Evolutionary conservation across 768 basidiomycete genomes (phyloP).

Genomic region (Sporobolomyces roseus): DNA sequence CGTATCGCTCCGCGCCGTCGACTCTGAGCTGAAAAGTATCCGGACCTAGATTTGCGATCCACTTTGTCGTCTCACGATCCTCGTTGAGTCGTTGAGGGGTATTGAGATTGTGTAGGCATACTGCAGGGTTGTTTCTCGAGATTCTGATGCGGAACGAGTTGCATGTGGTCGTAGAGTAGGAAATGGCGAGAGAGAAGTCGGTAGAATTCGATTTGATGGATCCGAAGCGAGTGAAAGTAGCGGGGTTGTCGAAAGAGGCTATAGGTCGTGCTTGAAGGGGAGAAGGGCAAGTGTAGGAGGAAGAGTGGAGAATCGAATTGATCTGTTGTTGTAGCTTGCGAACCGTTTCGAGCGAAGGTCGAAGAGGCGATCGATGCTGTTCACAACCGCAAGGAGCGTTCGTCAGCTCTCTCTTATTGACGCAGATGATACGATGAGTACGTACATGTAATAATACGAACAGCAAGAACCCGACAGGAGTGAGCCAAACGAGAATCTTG

Average conservation of each 20-base stretch:
- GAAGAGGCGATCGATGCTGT: not conserved
- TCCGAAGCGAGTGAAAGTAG: not conserved
- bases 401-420: too few species aligned
- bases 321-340: not conserved
- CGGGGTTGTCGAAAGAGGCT: not conserved
- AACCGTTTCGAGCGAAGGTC: conserved; percentile 8
- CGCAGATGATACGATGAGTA: too few species aligned
- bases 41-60: conserved; percentile 13
- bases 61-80: not conserved
- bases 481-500: too few species aligned
- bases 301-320: conserved; percentile 4
- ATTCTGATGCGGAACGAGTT: conserved; percentile 29
- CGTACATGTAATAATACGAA: too few species aligned
- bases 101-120: not conserved
- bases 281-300: not conserved
- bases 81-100: not conserved
- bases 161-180: conserved; percentile 16
- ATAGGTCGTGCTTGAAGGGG: not conserved
- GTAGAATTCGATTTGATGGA: not conserved
- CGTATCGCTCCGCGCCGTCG: conserved; percentile 29
- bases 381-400: too few species aligned
- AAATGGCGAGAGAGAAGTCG: conserved; percentile 20
- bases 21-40: conserved; percentile 26
- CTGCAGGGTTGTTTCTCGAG: conserved; percentile 6
- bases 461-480: too few species aligned